Evolutionary conservation across 345 rosid species (phyloP).

Genomic region (Eucalyptus fibrosa): DNA sequence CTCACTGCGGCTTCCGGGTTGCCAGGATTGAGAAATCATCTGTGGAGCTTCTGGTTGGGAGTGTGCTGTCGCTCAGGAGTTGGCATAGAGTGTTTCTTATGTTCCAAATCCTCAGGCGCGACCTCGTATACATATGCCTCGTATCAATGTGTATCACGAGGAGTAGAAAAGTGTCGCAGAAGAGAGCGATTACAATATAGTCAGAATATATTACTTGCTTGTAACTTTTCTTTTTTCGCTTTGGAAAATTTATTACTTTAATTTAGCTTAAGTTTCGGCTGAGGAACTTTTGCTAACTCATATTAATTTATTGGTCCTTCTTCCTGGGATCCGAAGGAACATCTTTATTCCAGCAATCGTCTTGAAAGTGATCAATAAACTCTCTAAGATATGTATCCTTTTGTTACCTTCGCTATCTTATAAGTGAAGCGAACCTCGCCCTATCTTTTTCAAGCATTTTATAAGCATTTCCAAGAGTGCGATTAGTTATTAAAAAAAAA

Average conservation of each 20-base stretch:
- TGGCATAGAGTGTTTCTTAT: neutral
- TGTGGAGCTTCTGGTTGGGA: neutral
- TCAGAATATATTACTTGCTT: neutral
- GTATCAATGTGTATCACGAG: neutral
- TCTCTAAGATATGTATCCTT: neutral
- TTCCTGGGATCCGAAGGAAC: neutral
- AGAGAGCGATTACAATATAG: neutral
- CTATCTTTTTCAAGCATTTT: neutral
- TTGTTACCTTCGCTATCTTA: neutral
- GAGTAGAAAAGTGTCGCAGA: neutral
- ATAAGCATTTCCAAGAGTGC: neutral
- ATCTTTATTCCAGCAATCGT: neutral
- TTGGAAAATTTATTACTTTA: neutral
- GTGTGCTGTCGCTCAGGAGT: neutral
- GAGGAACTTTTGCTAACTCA: neutral
- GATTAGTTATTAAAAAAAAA: neutral
- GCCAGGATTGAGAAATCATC: neutral
- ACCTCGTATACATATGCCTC: neutral
- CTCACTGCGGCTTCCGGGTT: neutral
- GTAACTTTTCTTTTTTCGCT: neutral
- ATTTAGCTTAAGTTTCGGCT: neutral
- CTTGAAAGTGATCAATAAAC: neutral
- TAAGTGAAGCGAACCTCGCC: neutral
- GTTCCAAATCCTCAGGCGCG: neutral
- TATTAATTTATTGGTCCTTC: neutral